These are phyloP conservation scores for Trichoderma atroviride DNA, from an alignment of 2,329 filamentous ascomycete genomes.

Conservation along the genomic window DNA sequence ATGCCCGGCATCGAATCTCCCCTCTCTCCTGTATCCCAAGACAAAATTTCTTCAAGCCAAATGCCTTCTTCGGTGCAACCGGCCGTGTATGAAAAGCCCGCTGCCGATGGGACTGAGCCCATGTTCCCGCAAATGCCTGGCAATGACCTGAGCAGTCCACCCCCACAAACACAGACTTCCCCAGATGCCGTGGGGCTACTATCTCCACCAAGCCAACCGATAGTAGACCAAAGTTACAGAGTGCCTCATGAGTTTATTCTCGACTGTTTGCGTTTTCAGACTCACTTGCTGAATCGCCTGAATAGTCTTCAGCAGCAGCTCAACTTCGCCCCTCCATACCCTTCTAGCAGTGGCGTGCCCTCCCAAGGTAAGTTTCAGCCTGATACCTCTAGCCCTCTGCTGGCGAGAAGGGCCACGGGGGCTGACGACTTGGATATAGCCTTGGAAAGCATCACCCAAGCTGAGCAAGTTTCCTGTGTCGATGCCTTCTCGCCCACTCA, in stretches of 20 bases:
- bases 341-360: constrained; percentile 9
- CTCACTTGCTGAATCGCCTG: constrained; percentile 32
- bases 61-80: constrained; percentile 23
- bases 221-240: constrained; percentile 24
- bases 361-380: constrained; percentile 18
- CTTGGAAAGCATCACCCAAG: constrained; percentile 25
- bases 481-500: constrained; percentile 28
- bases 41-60: constrained; percentile 12
- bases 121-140: constrained; percentile 27
- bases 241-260: constrained; percentile 32
- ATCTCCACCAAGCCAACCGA: constrained; percentile 28
- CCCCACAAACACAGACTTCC: constrained; percentile 29
- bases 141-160: constrained; percentile 31
- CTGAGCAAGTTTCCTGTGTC: constrained; percentile 27
- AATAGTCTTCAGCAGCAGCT: constrained; percentile 30
- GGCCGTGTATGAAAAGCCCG: constrained; percentile 27
- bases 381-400: neutral
- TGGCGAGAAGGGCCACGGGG: neutral
- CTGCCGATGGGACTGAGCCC: constrained; percentile 22
- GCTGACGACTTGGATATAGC: neutral
- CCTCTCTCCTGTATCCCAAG: constrained; percentile 25
- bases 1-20: constrained; percentile 14
- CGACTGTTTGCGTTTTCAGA: constrained; percentile 35
- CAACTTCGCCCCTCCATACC: constrained; percentile 13
- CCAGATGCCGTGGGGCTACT: constrained; percentile 29